Conservation (phyloP, 768 basidiomycete species). For the Phylloporus arenicola region DNA sequence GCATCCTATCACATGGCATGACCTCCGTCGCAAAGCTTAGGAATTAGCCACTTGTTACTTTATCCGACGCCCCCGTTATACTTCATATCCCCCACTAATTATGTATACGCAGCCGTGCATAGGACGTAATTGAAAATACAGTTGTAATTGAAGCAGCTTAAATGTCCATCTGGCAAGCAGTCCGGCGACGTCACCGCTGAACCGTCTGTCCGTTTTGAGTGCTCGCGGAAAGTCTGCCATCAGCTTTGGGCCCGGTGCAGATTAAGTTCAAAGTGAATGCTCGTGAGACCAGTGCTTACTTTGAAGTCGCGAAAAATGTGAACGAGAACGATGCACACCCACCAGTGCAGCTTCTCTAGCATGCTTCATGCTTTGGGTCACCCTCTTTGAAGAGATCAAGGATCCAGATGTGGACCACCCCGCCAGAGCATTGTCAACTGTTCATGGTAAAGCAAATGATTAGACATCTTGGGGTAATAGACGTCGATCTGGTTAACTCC, state of each 20-base stretch:
- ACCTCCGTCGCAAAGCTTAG: slow-evolving; percentile 26
- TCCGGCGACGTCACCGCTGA: neutral
- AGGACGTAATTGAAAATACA: slow-evolving; percentile 3
- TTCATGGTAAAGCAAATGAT: no score
- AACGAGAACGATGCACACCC: no score
- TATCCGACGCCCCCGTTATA: slow-evolving; percentile 10
- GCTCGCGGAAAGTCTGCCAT: neutral
- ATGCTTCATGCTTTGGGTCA: no score
- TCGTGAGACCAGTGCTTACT: slow-evolving; percentile 33
- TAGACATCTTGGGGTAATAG: no score
- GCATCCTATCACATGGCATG: slow-evolving; percentile 48
- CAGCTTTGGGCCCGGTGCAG: neutral
- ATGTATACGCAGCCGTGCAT: neutral
- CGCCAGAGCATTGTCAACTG: no score
- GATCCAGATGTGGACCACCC: no score
- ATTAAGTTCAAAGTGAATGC: slow-evolving; percentile 1
- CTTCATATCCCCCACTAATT: slow-evolving; percentile 16
- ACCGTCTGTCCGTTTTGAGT: neutral
- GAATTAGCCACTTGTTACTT: neutral
- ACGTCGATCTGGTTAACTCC: no score
- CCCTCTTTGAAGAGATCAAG: no score
- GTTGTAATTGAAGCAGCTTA: neutral
- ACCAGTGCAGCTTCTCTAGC: no score
- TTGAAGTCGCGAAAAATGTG: no score
- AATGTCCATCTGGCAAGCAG: neutral